phyloP scores from a whole-genome alignment of 148 eudicot species.

The Persicaria maculosa region DNA sequence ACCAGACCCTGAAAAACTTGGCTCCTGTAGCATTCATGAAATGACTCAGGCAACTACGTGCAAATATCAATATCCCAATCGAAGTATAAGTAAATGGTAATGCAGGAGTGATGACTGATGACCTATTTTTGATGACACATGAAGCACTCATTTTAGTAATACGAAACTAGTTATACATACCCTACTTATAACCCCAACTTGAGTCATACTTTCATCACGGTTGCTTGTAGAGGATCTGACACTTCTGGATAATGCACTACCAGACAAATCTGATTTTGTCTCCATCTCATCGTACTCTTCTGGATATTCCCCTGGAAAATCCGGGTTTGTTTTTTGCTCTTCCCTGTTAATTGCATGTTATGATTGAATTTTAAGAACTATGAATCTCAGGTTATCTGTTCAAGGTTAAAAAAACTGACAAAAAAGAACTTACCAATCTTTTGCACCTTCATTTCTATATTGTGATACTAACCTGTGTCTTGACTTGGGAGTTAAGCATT shows the following conservation, averaged over 20 bases:
- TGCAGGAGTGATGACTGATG: not conserved
- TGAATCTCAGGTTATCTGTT: not conserved
- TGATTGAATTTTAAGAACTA: not conserved
- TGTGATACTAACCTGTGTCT: conserved; percentile 39
- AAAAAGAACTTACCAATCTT: not conserved
- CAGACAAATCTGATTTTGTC: conserved; percentile 41
- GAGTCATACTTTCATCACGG: conserved; percentile 31
- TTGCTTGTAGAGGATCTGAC: conserved; percentile 38
- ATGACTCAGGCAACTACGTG: conserved; percentile 3
- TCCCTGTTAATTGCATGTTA: conserved; percentile 27
- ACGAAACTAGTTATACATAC: conserved; percentile 20
- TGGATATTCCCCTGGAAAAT: conserved; percentile 25
- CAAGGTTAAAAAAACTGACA: not conserved
- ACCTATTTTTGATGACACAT: not conserved
- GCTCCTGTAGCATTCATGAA: conserved; percentile 37
- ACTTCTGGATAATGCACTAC: conserved; percentile 34
- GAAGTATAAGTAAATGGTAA: not conserved
- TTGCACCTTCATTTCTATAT: not conserved
- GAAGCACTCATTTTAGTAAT: not conserved
- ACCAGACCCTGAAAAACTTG: conserved; percentile 48
- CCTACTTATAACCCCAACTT: conserved; percentile 36
- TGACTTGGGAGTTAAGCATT: conserved; percentile 53
- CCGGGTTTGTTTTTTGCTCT: conserved; percentile 24
- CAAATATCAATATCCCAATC: not conserved
- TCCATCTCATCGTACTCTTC: conserved; percentile 39